Conservation (phyloP, 352 stramenopile species). For the Globisporangium rhizosaccharum region DNA sequence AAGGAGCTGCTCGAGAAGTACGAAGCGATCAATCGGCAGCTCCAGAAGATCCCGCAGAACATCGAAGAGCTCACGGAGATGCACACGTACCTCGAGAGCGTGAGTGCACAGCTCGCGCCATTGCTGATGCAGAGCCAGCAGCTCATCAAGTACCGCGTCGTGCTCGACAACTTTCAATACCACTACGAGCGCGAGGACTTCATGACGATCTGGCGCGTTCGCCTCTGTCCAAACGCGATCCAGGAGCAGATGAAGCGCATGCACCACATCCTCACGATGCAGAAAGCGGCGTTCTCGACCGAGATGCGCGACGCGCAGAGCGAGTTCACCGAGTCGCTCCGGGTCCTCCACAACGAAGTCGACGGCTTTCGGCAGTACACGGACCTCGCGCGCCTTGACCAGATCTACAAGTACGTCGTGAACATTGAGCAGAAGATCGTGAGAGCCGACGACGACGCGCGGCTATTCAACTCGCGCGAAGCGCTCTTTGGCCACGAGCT, state of each 20-base stretch:
- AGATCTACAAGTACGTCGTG: constrained; percentile 84
- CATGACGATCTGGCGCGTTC: constrained; percentile 86
- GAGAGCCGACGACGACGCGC: constrained; percentile 85
- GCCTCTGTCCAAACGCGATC: constrained; percentile 85
- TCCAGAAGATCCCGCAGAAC: constrained; percentile 85
- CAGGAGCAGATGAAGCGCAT: constrained; percentile 83
- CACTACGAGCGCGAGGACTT: constrained; percentile 87
- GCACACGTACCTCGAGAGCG: constrained; percentile 76
- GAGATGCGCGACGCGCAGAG: constrained; percentile 92
- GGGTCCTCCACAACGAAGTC: constrained; percentile 84
- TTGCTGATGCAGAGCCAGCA: constrained; percentile 69
- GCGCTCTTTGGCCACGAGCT: constrained; percentile 80
- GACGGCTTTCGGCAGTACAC: constrained; percentile 84
- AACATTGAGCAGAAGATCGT: constrained; percentile 86
- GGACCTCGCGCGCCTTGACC: constrained; percentile 78
- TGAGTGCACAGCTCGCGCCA: constrained; percentile 53
- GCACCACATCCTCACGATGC: constrained; percentile 70
- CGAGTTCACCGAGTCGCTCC: constrained; percentile 85
- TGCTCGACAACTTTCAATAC: constrained; percentile 81
- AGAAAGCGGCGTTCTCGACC: constrained; percentile 79
- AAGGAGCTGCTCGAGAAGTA: constrained; percentile 81
- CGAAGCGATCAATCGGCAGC: constrained; percentile 76
- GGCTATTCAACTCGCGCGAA: constrained; percentile 91
- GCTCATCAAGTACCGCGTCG: constrained; percentile 70
- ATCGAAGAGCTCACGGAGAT: constrained; percentile 91